Evolutionary conservation across 2,329 filamentous ascomycete genomes (phyloP).

Genomic region (Aspergillus udagawae): DNA sequence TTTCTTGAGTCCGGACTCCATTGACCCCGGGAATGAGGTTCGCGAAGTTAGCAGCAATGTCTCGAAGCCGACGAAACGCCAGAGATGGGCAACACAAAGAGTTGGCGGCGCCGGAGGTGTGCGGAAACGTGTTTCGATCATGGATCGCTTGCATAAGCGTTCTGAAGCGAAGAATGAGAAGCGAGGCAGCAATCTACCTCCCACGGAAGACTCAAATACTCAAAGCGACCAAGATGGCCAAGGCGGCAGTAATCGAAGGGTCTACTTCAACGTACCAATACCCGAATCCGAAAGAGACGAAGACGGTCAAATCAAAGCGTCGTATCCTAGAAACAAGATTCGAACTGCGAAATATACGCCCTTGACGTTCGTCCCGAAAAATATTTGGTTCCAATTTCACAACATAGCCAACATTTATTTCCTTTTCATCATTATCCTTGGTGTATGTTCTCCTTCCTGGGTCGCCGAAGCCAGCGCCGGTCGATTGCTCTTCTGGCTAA

Average conservation of each 20-base stretch:
- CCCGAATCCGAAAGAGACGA: slow-evolving; percentile 73
- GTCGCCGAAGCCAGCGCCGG: not conserved
- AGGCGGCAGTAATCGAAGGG: slow-evolving; percentile 23
- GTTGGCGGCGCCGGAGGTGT: slow-evolving; percentile 69
- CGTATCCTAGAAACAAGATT: slow-evolving; percentile 90
- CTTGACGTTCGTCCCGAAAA: slow-evolving; percentile 91
- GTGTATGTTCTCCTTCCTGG: slow-evolving; percentile 58
- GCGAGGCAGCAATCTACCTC: slow-evolving; percentile 42
- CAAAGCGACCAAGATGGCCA: slow-evolving; percentile 45
- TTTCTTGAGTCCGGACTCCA: slow-evolving; percentile 29
- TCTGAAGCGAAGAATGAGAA: slow-evolving; percentile 66
- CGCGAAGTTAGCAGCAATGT: slow-evolving; percentile 43
- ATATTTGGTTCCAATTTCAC: slow-evolving; percentile 96
- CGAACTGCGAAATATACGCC: slow-evolving; percentile 96
- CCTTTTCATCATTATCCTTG: slow-evolving; percentile 89
- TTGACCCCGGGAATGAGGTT: slow-evolving; percentile 25
- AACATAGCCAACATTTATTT: slow-evolving; percentile 99
- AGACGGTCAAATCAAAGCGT: slow-evolving; percentile 66
- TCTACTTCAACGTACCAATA: slow-evolving; percentile 80
- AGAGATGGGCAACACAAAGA: slow-evolving; percentile 95
- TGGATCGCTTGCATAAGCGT: slow-evolving; percentile 67
- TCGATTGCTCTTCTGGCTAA: slow-evolving; percentile 16
- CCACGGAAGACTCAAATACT: slow-evolving; percentile 16
- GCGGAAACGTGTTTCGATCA: slow-evolving; percentile 76
- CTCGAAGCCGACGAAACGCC: slow-evolving; percentile 66